Conservation (phyloP, 768 basidiomycete species). For the Amanita exitialis region DNA sequence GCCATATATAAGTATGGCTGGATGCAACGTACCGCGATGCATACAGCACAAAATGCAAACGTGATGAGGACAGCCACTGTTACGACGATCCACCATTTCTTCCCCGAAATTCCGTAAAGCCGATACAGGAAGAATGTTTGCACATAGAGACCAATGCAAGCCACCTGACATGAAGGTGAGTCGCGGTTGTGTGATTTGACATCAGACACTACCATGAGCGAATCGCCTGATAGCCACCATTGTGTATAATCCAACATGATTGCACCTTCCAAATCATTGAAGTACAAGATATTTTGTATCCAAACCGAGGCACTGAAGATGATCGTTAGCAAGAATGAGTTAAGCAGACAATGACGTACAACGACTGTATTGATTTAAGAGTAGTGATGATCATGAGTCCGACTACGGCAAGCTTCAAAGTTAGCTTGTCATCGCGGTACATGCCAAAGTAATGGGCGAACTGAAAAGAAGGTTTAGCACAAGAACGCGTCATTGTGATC, state of each 20-base stretch:
- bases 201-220: conserved; percentile 17
- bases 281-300: conserved; percentile 19
- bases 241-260: conserved; percentile 19
- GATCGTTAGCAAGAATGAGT: neutral
- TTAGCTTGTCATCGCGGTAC: conserved; percentile 14
- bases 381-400: conserved; percentile 17
- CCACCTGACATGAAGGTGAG: conserved; percentile 13
- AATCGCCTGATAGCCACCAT: conserved; percentile 23
- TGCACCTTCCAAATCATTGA: conserved; percentile 19
- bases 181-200: neutral
- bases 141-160: conserved; percentile 21
- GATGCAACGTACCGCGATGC: conserved; percentile 14
- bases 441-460: conserved; percentile 18
- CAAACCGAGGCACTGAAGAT: conserved; percentile 18
- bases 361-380: conserved; percentile 20
- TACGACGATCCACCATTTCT: conserved; percentile 12
- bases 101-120: conserved; percentile 18
- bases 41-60: conserved; percentile 19
- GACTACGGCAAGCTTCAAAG: conserved; percentile 14
- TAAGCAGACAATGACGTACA: conserved; percentile 13
- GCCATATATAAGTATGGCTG: neutral
- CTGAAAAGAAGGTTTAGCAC: conserved; percentile 8
- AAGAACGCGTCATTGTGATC: neutral
- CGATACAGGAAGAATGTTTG: conserved; percentile 22
- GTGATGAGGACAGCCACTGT: conserved; percentile 14